Conservation (phyloP, 2,329 filamentous ascomycete species). For the Curvularia sp. region DNA sequence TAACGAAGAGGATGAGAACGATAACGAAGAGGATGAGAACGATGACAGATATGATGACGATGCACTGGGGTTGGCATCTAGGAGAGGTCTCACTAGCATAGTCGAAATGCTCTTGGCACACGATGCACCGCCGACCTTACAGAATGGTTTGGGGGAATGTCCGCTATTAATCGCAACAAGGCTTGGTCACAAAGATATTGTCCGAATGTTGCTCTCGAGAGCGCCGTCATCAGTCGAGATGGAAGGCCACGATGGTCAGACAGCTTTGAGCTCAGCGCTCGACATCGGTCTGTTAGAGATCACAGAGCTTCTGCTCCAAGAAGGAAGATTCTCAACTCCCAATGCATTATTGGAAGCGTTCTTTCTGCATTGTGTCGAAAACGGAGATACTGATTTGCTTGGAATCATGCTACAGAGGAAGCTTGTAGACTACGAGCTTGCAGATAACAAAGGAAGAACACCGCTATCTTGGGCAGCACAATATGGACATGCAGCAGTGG, state of each 20-base stretch:
- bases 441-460: not conserved
- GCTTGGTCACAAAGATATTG: not conserved
- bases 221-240: not conserved
- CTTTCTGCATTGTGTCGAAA: not conserved
- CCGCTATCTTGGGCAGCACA: not conserved
- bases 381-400: not conserved
- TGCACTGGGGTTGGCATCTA: not conserved
- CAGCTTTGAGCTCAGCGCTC: not conserved
- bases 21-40: no score
- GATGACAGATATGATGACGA: not conserved
- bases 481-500: not conserved
- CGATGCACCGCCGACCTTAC: not conserved
- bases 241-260: not conserved
- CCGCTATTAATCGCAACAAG: not conserved
- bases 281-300: accelerated
- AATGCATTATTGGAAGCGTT: no score
- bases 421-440: not conserved
- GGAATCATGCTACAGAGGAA: not conserved
- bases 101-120: not conserved
- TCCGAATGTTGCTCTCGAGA: not conserved
- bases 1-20: not conserved
- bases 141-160: not conserved
- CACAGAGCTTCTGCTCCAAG: not conserved
- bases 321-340: not conserved
- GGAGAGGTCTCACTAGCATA: not conserved